Base-by-base conservation (phyloP, 192 early-diverging fungal species). In the Lobosporangium transversale region DNA sequence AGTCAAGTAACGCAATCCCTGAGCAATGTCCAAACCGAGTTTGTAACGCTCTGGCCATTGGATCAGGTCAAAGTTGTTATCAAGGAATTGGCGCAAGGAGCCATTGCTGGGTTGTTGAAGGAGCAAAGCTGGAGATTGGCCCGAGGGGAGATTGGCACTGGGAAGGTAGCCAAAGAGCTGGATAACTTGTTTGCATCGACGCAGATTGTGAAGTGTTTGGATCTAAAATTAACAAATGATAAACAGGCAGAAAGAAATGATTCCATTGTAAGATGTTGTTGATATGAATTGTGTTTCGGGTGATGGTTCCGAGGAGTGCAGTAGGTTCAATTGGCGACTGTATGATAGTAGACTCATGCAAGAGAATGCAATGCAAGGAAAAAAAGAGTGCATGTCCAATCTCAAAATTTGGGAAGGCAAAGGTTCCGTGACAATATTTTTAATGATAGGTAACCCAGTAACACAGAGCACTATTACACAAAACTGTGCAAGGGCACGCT, bases 31-130 rank as follows among this genome's bases (percentile, higher is more conserved):
- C 44, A 76, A 29, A 3, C 58, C 73, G 2, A 76, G 40, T 37
- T 67, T 76, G 43, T 62, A 76, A 9, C 65, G 57, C 27, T 76
- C 73, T 1, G 73, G 73, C 73, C 73, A 76, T 35, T 76, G 73
- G 45, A 76, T 54, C 1, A 52, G 35, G 15, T 57, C 58, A 15
- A 51, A 62, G 37, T 67, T 51, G 3, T 65, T 57, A 20, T 59
- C 63, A 6, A 76, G 40, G 36, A 67, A 76, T 26, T 76, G 73
- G 21, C 65, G 63, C 5, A 76, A 29, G 7, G 58, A 67, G 20
- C 73, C 73, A 12, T 53, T 32, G n/a, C 45, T 67, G 35, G 73
- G 73, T 36, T 76, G 73, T 29, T 76, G 64, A 9, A 76, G 44
- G 11, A 76, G 73, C 53, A 76, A 35, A 3, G 73, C 73, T 7